A percentile compares a stretch with the other conserved stretches of the same genome.
Conservation (phyloP, 345 rosid genomes). For the Populus simonii region DNA sequence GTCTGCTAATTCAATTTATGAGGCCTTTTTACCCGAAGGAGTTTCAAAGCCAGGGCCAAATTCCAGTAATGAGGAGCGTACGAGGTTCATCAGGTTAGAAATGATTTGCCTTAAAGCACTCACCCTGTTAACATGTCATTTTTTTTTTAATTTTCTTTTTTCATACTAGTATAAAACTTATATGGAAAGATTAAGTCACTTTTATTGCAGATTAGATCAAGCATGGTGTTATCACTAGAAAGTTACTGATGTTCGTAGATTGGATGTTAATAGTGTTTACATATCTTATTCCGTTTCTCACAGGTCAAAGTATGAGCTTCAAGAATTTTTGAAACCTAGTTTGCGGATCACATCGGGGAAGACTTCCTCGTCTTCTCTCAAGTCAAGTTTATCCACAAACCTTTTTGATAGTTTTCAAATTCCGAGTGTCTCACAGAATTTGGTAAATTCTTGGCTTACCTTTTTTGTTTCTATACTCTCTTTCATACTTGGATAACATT, state of each 20-base stretch:
- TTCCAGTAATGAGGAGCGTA: slow-evolving; percentile 71
- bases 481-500: background rate
- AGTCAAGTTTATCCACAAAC: slow-evolving; percentile 57
- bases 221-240: background rate
- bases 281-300: slow-evolving; percentile 17
- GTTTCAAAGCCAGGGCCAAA: slow-evolving; percentile 74
- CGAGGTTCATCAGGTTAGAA: slow-evolving; percentile 70
- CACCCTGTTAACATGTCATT: no score
- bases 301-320: slow-evolving; percentile 93
- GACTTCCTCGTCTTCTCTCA: slow-evolving; percentile 42
- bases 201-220: slow-evolving; percentile 10
- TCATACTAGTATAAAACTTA: background rate
- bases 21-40: slow-evolving; percentile 82
- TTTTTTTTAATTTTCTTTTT: background rate
- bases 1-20: slow-evolving; percentile 83
- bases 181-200: background rate
- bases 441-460: slow-evolving; percentile 33
- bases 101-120: background rate
- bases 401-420: slow-evolving; percentile 61
- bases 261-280: slow-evolving; percentile 11
- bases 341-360: slow-evolving; percentile 66
- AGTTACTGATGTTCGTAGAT: slow-evolving; percentile 7
- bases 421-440: slow-evolving; percentile 44
- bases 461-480: background rate
- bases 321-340: slow-evolving; percentile 89